Base-by-base conservation (phyloP, 768 basidiomycete species). In the Leccinellum luteum region DNA sequence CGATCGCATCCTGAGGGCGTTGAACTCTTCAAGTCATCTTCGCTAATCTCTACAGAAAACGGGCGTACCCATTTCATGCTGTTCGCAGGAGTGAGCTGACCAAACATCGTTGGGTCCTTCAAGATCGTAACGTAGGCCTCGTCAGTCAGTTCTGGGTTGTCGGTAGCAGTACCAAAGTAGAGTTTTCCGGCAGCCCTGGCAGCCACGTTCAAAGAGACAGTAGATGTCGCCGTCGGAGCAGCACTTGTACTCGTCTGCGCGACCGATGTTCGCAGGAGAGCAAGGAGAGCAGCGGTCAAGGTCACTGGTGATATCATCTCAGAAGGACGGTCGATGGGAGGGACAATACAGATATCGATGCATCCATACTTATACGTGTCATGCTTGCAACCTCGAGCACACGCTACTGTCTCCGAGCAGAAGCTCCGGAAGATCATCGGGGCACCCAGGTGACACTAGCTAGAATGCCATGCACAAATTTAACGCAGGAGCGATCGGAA, bases 161-260 rank as follows among this genome's bases (percentile, higher is more conserved):
- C 79, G 3, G 79, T 80, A 28, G 80, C 79, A 48, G 76, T 69
- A 28, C 80, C 79, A 51, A 80, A 80, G 70, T 81, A 82, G 9
- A 73, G 58, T 66, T 79, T 80, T 2, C 76, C 75, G 5, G 75
- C 70, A 6, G 72, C 66, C 62, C 67, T 73, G 3, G 79, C 78
- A 5, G 73, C 69, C 8, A 61, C 63, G 65, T 80, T 71, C 9
- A 79, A 61, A 30, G 56, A 21, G 25, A 59, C 35, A 7, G 27
- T 38, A n/a, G 52, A 48, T 6, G 55, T 62, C 13, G 52, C 31
- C 0, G 34, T 57, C 15, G 50, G 38, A 48, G 53, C 31, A 34
- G 34, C 21, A 10, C 53, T 50, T n/a, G 25, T 51, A 48, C 47
- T 25, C 10, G 47, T 58, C 55, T 48, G 54, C 6, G 25, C 56